Base-by-base conservation (phyloP, 768 basidiomycete genomes). In the Termitomyces heimii region DNA sequence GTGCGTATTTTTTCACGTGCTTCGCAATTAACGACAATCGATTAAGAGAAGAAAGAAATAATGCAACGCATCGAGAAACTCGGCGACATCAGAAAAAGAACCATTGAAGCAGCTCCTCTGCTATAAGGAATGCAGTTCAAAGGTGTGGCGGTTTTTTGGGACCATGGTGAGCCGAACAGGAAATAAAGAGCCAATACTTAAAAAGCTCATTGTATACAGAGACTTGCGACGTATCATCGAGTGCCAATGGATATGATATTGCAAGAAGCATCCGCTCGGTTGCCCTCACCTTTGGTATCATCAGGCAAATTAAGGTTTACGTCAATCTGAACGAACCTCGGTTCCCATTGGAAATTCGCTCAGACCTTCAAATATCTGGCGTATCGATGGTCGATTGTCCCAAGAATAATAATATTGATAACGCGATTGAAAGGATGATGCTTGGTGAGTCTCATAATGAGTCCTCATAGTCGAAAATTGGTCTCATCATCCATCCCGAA, bases 261-360 rank as follows among this genome's bases (percentile, higher is more conserved):
- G 77, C 73, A 5, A 71, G 72, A 58, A 75, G 71, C 48, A 76
- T 85, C 4, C 71, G 77, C 26, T 70, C 67, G 46, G 66, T 80
- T 18, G 77, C 79, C 1, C 80, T 78, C 58, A 54, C 70, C 28
- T 80, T 75, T 63, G 83, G 83, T 37, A 67, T 62, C 49, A 71
- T 83, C 16, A 77, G 71, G 13, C 65, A 73, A 0, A 82, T 85
- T 73, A 82, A 77, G 62, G 82, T 82, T 13, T 85, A 85, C 65
- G 66, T 80, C 49, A 77, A 82, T 58, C 56, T 77, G 26, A 67
- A 78, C 5, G 70, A 76, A 0, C 59, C 61, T 18, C 20, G 42
- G 22, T 48, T 63, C 14, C 56, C 58, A 12, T 60, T 59, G 29
- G 52, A 50, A 16, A 62, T 76, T 24, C 74, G 75, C 18, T 77